Conservation (phyloP, 192 early-diverging fungal genomes). For the Umbelopsis ramanniana region DNA sequence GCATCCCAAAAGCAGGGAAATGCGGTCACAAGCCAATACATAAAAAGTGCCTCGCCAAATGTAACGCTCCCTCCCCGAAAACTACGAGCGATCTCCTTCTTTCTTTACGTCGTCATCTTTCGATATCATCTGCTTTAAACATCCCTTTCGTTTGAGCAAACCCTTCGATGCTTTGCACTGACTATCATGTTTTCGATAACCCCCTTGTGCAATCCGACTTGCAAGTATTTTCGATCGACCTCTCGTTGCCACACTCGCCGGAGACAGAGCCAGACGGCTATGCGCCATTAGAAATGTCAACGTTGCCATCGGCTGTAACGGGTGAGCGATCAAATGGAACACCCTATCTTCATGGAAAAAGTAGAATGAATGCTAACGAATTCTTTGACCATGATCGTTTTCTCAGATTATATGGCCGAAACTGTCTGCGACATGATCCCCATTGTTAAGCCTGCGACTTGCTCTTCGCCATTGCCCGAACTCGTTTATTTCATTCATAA, state of each 20-base stretch:
- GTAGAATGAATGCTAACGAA: neutral
- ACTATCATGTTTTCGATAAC: conserved; percentile 1
- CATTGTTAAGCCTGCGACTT: conserved; percentile 4
- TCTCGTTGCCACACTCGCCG: neutral
- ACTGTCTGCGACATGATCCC: conserved; percentile 40
- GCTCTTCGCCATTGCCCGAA: conserved; percentile 37
- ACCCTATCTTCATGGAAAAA: neutral
- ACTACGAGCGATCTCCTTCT: neutral
- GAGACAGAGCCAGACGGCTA: neutral
- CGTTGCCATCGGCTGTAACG: neutral
- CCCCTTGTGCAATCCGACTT: neutral
- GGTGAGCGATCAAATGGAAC: neutral
- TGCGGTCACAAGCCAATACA: neutral
- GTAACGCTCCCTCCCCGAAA: neutral
- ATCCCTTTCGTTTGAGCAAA: neutral
- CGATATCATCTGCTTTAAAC: neutral
- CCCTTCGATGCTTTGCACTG: conserved; percentile 6
- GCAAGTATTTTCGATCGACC: neutral
- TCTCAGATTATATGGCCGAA: conserved; percentile 40
- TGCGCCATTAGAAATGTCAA: too few species aligned
- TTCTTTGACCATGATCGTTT: neutral
- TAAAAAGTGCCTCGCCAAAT: too few species aligned
- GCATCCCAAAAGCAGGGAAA: neutral
- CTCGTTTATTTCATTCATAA: conserved; percentile 44
- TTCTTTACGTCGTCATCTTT: neutral